These are phyloP conservation scores for Apiospora marii DNA, from an alignment of 2,329 filamentous ascomycete genomes.

Conservation along the genomic window DNA sequence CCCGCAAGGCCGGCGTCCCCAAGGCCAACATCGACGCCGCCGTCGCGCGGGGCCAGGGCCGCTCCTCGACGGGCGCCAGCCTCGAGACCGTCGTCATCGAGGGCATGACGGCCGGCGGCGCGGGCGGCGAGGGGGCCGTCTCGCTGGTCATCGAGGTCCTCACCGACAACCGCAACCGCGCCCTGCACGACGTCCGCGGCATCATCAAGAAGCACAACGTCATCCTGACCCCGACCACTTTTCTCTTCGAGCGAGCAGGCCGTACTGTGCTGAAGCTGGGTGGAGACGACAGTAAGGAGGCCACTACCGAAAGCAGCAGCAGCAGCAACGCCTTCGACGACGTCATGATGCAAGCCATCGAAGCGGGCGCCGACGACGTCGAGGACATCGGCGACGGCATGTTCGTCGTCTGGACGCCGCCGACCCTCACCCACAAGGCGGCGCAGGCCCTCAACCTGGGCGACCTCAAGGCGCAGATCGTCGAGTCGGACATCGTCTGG, in stretches of 20 bases:
- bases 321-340: constrained; percentile 64
- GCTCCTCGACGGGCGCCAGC: constrained; percentile 74
- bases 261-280: constrained; percentile 69
- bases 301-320: constrained; percentile 41
- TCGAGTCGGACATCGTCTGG: constrained; percentile 85
- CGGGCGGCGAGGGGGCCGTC: constrained; percentile 53
- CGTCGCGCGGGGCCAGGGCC: constrained; percentile 87
- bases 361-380: constrained; percentile 82
- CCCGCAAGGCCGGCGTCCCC: constrained; percentile 86
- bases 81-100: constrained; percentile 85
- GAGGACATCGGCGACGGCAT: constrained; percentile 72
- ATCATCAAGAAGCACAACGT: constrained; percentile 78
- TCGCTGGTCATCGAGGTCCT: constrained; percentile 86
- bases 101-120: constrained; percentile 77
- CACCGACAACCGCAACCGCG: constrained; percentile 80
- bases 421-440: constrained; percentile 68
- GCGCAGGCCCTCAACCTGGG: constrained; percentile 68
- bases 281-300: constrained; percentile 38
- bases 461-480: constrained; percentile 65
- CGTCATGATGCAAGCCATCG: constrained; percentile 81
- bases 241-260: constrained; percentile 85
- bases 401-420: constrained; percentile 75
- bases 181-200: constrained; percentile 75
- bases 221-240: constrained; percentile 75
- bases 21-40: constrained; percentile 86